phyloP scores from a whole-genome alignment of 140 eudicot species.

The Ambrosia hybrid region DNA sequence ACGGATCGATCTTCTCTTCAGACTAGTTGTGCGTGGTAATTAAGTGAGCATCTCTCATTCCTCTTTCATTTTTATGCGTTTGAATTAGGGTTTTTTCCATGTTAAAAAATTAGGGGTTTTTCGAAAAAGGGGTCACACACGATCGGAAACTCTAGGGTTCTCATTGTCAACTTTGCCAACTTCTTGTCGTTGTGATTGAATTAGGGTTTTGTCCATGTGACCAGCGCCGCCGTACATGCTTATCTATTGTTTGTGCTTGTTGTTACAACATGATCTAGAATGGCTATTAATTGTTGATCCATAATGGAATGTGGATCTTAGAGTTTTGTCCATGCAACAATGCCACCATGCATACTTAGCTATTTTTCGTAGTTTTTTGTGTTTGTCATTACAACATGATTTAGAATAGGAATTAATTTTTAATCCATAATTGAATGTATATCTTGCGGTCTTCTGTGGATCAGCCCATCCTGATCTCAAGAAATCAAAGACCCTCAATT shows the following conservation, averaged over 20 bases:
- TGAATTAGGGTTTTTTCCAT: background rate
- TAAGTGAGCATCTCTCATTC: background rate
- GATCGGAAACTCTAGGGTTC: too few relatives aligned
- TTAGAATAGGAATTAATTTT: background rate
- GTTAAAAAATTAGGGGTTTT: background rate
- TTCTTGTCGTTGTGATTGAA: constrained; percentile 1
- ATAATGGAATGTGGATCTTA: too few relatives aligned
- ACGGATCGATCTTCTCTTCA: constrained; percentile 9
- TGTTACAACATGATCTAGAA: too few relatives aligned
- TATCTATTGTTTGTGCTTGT: too few relatives aligned
- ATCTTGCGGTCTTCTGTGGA: too few relatives aligned
- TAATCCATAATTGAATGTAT: background rate
- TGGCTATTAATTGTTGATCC: too few relatives aligned
- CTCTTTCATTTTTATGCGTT: background rate
- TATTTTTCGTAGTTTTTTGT: constrained; percentile 4
- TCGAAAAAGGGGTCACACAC: too few relatives aligned
- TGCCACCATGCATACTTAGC: background rate
- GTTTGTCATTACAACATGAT: background rate
- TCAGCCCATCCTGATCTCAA: background rate
- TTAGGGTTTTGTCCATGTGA: background rate
- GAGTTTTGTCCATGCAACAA: background rate
- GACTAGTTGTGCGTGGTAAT: background rate
- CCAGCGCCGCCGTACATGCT: too few relatives aligned
- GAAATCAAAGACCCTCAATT: too few relatives aligned
- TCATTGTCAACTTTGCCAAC: too few relatives aligned